Evolutionary conservation across 768 basidiomycete genomes (phyloP), one percentile per base, ranked within the genome.

Genomic region (Lentinula detonsa): DNA sequence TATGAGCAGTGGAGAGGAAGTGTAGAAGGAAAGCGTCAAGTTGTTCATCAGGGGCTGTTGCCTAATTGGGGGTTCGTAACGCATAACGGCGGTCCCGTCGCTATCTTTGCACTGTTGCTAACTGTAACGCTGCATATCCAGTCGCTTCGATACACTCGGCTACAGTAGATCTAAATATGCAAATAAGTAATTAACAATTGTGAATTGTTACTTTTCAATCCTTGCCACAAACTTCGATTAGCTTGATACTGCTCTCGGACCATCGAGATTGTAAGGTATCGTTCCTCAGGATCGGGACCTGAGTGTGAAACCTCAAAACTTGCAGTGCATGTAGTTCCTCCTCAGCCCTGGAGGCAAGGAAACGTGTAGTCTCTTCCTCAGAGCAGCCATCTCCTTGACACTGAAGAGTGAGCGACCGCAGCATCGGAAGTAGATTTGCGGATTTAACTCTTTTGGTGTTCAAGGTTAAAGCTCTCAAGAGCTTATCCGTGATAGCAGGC

Each of bases 381-480:
- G 65, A 67, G 62, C 71, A 73, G 1, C 58, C 63, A 31, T 67
- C 70, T n/a, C 78, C 78, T 55, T 70, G 66, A 58, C 74, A 75
- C 55, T 77, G 70, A 6, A 79, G 46, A 57, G 67, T 65, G 4
- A 76, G 61, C 10, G 61, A 54, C 49, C 67, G 59, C 35, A 76
- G 64, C 16, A 57, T 37, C 8, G 75, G 73, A 28, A 75, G 66
- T 31, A 63, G 37, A 10, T 15, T 52, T 6, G 37, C 21, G 21
- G 23, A 59, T 21, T 4, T 23, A 39, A 39, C 34, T 1, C 34
- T 37, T 37, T 31, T 10, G 0, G 6, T 23, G 34, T 37, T n/a
- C 23, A 18, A 33, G 61, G 66, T 65, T 52, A 68, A 68, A 15
- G 64, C 61, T 5, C 57, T 48, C 28, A 79, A 64, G 15, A 80